Evolutionary conservation across 352 stramenopile genomes (phyloP), one percentile per base, ranked within the genome.

Genomic region (Aphanomyces cochlioides): DNA sequence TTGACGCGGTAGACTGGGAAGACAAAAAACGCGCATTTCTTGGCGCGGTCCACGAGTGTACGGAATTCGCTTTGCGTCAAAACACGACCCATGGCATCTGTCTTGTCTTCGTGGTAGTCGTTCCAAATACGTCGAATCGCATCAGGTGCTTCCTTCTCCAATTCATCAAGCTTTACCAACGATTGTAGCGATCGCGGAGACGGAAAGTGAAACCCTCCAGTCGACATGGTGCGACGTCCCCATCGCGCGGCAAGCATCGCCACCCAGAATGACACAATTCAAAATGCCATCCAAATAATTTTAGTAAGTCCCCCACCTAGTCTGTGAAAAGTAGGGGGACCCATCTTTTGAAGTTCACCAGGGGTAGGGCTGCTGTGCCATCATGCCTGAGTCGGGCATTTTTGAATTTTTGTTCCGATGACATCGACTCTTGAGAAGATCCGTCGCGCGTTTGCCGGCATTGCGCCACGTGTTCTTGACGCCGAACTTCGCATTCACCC

Each of bases 131-230:
- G 64, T 45, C 72, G 60, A 74, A 96, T 93, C 58, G 82, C 72
- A 17, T 76, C 70, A 13, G 75, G 67, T 48, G 81, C 68, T 68
- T 96, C 87, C 65, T 81, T 79, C 73, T 88, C 76, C 41, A 96
- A 77, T 58, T 92, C 76, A 72, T 93, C 87, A 28, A 95, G 61
- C 79, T 93, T 93, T 56, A 95, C 87, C 47, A 95, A 83, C 72
- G 94, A 83, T 64, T 90, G 78, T 67, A 96, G 78, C 45, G 82
- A 78, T 2, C 86, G 83, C 8, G 88, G 83, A 4, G 87, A 85
- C 37, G 88, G 88, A 63, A 90, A 95, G 47, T 88, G 95, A 65
- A 96, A 96, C 13, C 88, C 87, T 37, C 75, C 71, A 21, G 64
- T 70, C 37, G 64, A 70, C 43, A 70, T 47, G n/a, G 64, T 12